phyloP scores from a whole-genome alignment of 345 rosid genomes.

The Arabidopsis suecica region DNA sequence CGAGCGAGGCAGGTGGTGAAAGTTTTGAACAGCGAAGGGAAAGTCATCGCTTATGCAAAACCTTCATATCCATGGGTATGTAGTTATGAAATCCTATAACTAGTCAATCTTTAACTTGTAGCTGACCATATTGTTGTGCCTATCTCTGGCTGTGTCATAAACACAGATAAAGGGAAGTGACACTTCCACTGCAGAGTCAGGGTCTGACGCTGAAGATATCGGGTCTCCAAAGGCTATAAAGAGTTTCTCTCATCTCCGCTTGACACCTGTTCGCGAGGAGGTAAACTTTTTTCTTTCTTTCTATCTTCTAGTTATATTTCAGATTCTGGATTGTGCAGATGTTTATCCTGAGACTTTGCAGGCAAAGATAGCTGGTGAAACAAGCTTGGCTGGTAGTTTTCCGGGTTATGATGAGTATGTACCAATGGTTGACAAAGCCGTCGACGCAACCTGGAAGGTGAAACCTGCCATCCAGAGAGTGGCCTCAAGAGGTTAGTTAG shows the following conservation, averaged over 20 bases:
- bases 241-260: slow-evolving; percentile 82
- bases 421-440: slow-evolving; percentile 98
- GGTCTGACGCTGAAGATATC: slow-evolving; percentile 97
- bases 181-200: slow-evolving; percentile 98
- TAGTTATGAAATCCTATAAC: neutral
- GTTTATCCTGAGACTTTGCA: slow-evolving; percentile 43
- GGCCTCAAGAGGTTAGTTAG: slow-evolving; percentile 67
- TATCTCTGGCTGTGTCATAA: slow-evolving; percentile 19
- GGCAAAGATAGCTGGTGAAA: slow-evolving; percentile 79
- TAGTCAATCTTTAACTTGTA: slow-evolving; percentile 1
- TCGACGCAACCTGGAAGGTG: slow-evolving; percentile 87
- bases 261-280: slow-evolving; percentile 99
- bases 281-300: slow-evolving; percentile 40
- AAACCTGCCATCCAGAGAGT: slow-evolving; percentile 55
- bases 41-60: slow-evolving; percentile 89
- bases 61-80: slow-evolving; percentile 76
- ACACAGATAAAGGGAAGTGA: slow-evolving; percentile 90
- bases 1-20: slow-evolving; percentile 89
- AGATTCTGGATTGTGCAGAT: slow-evolving; percentile 15
- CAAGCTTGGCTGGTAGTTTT: slow-evolving; percentile 66
- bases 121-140: neutral
- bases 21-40: slow-evolving; percentile 85
- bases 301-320: slow-evolving; percentile 18
- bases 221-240: slow-evolving; percentile 90
- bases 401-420: slow-evolving; percentile 97